Conservation (phyloP, 2,329 filamentous ascomycete genomes). For the Ceratocystis destructans region DNA sequence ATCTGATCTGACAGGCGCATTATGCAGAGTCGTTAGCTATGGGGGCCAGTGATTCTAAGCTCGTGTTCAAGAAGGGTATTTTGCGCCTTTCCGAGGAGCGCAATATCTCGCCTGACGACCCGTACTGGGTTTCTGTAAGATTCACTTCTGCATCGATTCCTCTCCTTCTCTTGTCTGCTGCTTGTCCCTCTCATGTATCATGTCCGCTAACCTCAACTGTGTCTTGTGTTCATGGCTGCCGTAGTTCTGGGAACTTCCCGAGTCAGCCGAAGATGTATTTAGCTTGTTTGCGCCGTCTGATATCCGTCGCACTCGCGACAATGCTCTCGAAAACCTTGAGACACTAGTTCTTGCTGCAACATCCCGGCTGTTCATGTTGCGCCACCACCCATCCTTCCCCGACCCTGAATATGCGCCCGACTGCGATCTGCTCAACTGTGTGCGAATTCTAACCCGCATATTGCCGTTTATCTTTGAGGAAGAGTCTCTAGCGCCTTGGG, state of each 20-base stretch:
- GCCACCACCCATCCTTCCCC: conserved; percentile 82
- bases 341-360: conserved; percentile 73
- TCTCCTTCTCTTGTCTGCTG: neutral
- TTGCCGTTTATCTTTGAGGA: conserved; percentile 87
- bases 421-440: conserved; percentile 83
- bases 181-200: conserved; percentile 14
- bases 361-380: conserved; percentile 67
- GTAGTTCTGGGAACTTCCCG: conserved; percentile 94
- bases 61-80: conserved; percentile 97
- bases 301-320: conserved; percentile 76
- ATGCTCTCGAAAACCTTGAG: conserved; percentile 74
- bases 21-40: conserved; percentile 34
- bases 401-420: conserved; percentile 74
- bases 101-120: conserved; percentile 73
- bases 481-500: conserved; percentile 70
- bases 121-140: conserved; percentile 83
- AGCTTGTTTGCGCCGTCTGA: conserved; percentile 83
- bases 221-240: neutral
- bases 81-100: conserved; percentile 89
- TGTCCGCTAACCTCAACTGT: neutral
- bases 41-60: conserved; percentile 97
- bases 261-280: conserved; percentile 91
- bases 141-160: neutral
- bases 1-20: neutral
- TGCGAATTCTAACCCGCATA: conserved; percentile 77